Percentiles rank a stretch among this genome's conserved stretches.
phyloP scores from a whole-genome alignment of 768 basidiomycete genomes.

The Lentinula raphanica region DNA sequence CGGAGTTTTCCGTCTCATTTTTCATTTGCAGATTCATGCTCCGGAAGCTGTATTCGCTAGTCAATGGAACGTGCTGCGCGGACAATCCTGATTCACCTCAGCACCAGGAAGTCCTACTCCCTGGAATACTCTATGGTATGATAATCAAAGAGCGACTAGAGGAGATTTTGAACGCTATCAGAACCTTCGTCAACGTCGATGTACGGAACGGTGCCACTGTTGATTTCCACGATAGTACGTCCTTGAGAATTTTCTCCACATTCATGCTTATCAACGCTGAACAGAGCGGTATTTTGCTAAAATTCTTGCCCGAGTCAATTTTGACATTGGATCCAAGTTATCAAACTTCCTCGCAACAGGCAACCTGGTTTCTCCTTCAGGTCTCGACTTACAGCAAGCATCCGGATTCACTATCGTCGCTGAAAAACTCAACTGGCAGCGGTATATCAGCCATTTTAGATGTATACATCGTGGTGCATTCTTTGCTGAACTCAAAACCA shows the following conservation, averaged over 20 bases:
- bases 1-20: conserved; percentile 4
- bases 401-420: conserved; percentile 99
- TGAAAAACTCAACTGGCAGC: conserved; percentile 97
- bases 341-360: conserved; percentile 97
- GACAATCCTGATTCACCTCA: conserved; percentile 99
- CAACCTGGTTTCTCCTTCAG: conserved; percentile 89
- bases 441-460: conserved; percentile 97
- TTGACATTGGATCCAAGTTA: conserved; percentile 86
- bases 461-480: conserved; percentile 99
- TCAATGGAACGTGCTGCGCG: conserved; percentile 82
- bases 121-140: conserved; percentile 90
- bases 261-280: background rate
- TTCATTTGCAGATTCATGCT: conserved; percentile 78
- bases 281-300: conserved; percentile 79
- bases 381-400: conserved; percentile 94
- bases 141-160: conserved; percentile 97
- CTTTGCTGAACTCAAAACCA: conserved; percentile 98
- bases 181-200: conserved; percentile 65
- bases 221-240: conserved; percentile 85
- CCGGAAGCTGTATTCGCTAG: conserved; percentile 87
- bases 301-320: conserved; percentile 72
- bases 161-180: conserved; percentile 74
- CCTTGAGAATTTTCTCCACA: background rate
- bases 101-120: conserved; percentile 94
- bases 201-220: conserved; percentile 73